Percentiles rank a stretch among this genome's conserved stretches.
phyloP scores from a whole-genome alignment of 2,329 filamentous ascomycete genomes.

The Alternaria viburni region DNA sequence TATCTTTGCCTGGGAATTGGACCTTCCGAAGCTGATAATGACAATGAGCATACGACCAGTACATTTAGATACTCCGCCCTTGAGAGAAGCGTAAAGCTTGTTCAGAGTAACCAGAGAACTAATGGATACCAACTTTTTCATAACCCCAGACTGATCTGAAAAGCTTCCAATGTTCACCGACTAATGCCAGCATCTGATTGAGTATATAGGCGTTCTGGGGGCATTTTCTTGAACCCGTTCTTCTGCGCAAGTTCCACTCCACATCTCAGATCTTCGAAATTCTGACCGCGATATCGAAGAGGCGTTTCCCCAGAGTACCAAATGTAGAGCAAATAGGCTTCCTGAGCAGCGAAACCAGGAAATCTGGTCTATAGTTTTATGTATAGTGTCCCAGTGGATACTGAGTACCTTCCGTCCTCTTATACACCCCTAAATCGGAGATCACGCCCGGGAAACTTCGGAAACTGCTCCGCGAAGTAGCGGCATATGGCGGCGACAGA shows the following conservation, averaged over 20 bases:
- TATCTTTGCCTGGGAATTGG: no score
- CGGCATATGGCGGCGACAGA: background rate
- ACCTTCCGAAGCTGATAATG: no score
- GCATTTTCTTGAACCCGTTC: background rate
- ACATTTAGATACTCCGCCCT: background rate
- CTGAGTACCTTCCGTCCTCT: background rate
- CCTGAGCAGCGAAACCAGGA: no score
- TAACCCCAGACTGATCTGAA: rapidly evolving
- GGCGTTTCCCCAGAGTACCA: background rate
- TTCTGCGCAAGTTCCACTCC: background rate
- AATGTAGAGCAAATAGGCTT: no score
- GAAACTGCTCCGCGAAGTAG: background rate
- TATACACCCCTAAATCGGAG: background rate
- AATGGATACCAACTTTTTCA: background rate
- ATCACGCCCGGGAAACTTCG: background rate
- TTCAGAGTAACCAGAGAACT: background rate
- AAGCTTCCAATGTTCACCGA: rapidly evolving
- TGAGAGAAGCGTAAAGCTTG: background rate
- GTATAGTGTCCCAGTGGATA: background rate
- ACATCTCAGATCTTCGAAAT: background rate
- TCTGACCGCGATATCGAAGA: background rate
- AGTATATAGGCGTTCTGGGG: rapidly evolving
- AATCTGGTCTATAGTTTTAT: no score
- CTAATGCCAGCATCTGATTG: background rate
- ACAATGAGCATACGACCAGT: rapidly evolving